phyloP scores from a whole-genome alignment of 768 basidiomycete genomes.

The Lactarius evosmus region DNA sequence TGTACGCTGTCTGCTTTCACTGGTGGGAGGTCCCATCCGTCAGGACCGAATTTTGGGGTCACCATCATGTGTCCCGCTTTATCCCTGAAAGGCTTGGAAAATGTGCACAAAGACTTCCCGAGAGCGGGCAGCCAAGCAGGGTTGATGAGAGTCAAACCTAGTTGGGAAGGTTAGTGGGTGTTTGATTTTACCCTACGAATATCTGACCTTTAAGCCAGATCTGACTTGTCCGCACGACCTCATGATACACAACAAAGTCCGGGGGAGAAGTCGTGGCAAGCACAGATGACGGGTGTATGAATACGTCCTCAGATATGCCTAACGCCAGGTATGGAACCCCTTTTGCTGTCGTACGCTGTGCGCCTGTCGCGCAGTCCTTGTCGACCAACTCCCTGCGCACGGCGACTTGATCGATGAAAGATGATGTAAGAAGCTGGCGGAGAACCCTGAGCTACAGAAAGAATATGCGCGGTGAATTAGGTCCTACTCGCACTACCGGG shows the following conservation, averaged over 20 bases:
- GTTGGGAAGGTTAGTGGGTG: neutral
- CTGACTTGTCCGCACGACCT: slow-evolving; percentile 71
- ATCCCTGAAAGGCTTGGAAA: slow-evolving; percentile 80
- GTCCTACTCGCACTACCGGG: no score
- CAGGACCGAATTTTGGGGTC: slow-evolving; percentile 80
- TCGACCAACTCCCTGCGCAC: slow-evolving; percentile 80
- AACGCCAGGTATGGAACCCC: slow-evolving; percentile 82
- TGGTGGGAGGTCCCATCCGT: slow-evolving; percentile 85
- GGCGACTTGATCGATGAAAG: slow-evolving; percentile 94
- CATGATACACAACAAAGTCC: slow-evolving; percentile 81
- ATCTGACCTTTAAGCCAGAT: slow-evolving; percentile 76
- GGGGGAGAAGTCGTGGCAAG: slow-evolving; percentile 68
- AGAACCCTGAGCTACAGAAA: slow-evolving; percentile 74
- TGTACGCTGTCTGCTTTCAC: slow-evolving; percentile 36
- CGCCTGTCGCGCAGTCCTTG: slow-evolving; percentile 53
- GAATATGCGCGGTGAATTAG: slow-evolving; percentile 5
- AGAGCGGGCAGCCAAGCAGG: slow-evolving; percentile 82
- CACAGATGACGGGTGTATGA: slow-evolving; percentile 87
- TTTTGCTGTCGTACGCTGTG: slow-evolving; percentile 69
- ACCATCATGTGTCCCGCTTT: slow-evolving; percentile 65
- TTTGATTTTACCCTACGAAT: neutral
- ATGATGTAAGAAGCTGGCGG: slow-evolving; percentile 81
- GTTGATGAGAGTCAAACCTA: slow-evolving; percentile 83
- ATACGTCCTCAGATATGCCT: slow-evolving; percentile 82
- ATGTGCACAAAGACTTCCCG: slow-evolving; percentile 80